Evolutionary conservation across 306 rosid species (phyloP).

Genomic region (Rosa multiflora): DNA sequence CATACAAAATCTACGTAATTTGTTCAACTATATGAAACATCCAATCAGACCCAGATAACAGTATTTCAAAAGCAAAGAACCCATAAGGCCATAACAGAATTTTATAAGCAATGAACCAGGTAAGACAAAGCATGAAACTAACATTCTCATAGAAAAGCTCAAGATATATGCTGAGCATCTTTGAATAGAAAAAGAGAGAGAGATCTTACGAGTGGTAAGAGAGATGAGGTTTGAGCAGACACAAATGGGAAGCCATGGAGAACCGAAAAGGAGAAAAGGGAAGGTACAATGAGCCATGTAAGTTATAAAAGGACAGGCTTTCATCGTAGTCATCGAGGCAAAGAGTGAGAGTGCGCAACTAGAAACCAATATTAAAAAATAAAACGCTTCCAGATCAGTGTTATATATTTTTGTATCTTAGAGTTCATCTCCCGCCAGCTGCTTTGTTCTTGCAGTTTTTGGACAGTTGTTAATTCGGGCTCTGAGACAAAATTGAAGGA

Average conservation of each 20-base stretch:
- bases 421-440: constrained; percentile 39
- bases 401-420: constrained; percentile 3
- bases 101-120: neutral
- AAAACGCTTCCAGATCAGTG: neutral
- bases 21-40: neutral
- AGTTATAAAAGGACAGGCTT: constrained; percentile 21
- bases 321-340: constrained; percentile 50
- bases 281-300: neutral
- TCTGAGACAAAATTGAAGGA: neutral
- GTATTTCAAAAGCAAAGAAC: neutral
- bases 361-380: neutral
- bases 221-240: constrained; percentile 39
- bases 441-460: neutral
- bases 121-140: constrained; percentile 4
- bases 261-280: constrained; percentile 19
- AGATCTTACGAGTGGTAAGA: constrained; percentile 45
- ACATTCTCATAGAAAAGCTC: neutral
- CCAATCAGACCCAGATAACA: neutral
- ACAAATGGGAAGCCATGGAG: constrained; percentile 51
- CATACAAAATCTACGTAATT: neutral
- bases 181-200: constrained; percentile 7
- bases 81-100: neutral
- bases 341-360: neutral
- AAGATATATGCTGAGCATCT: neutral
- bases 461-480: neutral